Evolutionary conservation across 345 rosid species (phyloP).

Genomic region (Angophora floribunda): DNA sequence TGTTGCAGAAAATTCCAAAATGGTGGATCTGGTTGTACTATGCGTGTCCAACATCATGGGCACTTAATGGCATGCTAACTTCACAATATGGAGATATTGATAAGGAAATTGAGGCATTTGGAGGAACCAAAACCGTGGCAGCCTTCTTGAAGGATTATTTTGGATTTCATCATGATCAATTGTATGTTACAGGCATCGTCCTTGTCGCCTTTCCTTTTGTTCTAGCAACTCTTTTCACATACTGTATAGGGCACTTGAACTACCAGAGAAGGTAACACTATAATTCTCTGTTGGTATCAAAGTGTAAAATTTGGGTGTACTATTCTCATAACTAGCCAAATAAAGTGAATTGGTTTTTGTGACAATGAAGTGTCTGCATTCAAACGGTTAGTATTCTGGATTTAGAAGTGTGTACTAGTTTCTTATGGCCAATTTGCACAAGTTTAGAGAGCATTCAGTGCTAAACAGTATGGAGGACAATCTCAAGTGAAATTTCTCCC

Average conservation of each 20-base stretch:
- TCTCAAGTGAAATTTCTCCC: not conserved
- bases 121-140: slow-evolving; percentile 25
- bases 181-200: slow-evolving; percentile 22
- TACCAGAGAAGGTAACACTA: slow-evolving; percentile 49
- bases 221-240: slow-evolving; percentile 44
- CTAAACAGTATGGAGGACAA: not conserved
- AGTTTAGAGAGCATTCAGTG: not conserved
- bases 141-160: slow-evolving; percentile 43
- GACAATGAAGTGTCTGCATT: not conserved
- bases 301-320: not conserved
- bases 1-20: slow-evolving; percentile 53
- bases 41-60: slow-evolving; percentile 67
- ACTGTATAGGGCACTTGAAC: slow-evolving; percentile 37
- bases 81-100: slow-evolving; percentile 71
- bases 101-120: slow-evolving; percentile 31
- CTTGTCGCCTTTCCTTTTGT: slow-evolving; percentile 36
- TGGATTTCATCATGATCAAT: slow-evolving; percentile 33
- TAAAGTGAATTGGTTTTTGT: not conserved
- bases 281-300: not conserved
- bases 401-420: not conserved
- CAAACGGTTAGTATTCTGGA: not conserved
- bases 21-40: slow-evolving; percentile 88
- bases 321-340: not conserved
- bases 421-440: not conserved
- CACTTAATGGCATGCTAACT: slow-evolving; percentile 41